A percentile compares a stretch with the other conserved stretches of the same genome.
phyloP scores from a whole-genome alignment of 169 alveolate genomes.

The Neospora caninum region DNA sequence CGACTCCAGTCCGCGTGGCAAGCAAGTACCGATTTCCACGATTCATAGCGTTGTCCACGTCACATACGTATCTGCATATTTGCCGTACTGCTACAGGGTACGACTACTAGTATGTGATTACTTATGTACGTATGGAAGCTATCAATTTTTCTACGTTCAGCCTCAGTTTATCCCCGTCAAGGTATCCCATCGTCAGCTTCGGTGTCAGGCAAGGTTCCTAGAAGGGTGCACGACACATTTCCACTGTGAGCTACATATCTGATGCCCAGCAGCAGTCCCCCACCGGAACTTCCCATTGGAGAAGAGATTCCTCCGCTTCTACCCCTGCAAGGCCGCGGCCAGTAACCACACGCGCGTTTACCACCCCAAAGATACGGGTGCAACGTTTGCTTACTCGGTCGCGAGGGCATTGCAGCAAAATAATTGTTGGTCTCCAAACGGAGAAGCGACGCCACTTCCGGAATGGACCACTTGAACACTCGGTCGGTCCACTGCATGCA shows the following conservation, averaged over 20 bases:
- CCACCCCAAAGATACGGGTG: background rate
- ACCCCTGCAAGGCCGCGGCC: background rate
- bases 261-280: background rate
- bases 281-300: background rate
- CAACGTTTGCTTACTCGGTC: conserved; percentile 15
- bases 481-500: conserved; percentile 50
- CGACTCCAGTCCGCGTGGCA: too few relatives aligned
- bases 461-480: conserved; percentile 37
- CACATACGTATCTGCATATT: background rate
- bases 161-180: too few relatives aligned
- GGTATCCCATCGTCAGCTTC: too few relatives aligned
- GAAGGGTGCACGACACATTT: too few relatives aligned
- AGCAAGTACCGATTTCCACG: too few relatives aligned
- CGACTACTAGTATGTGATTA: background rate
- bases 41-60: background rate
- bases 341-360: background rate
- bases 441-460: conserved; percentile 35
- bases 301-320: background rate
- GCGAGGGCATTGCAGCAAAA: conserved; percentile 39
- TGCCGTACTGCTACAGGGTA: background rate
- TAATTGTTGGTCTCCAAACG: conserved; percentile 6
- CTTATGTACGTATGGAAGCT: background rate
- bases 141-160: too few relatives aligned
- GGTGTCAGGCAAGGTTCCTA: too few relatives aligned
- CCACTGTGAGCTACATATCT: too few relatives aligned